Evolutionary conservation across 2,329 filamentous ascomycete species (phyloP), one percentile per base, ranked within the genome.

Genomic region (Fusarium tanahbumbuense): DNA sequence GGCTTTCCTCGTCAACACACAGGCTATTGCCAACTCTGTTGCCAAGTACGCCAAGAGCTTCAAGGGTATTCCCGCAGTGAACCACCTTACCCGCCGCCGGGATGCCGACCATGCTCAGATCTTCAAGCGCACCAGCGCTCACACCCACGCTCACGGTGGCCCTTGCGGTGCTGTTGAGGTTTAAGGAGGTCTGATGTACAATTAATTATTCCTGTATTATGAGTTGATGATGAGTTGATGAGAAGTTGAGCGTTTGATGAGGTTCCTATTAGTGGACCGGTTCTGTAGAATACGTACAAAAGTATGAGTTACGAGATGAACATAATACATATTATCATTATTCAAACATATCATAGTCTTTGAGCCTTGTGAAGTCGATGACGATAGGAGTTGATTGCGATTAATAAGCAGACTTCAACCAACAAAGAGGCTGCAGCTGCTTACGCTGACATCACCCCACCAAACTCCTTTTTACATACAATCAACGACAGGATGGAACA

Each of bases 1-100:
- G 45, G 84, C 84, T 8, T 85, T 79, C 76, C 77, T 83, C 20
- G 68, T 83, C 64, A 84, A 83, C 76, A 81, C 82, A 23, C 78
- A 82, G 78, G 78, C 76, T 34, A 82, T 83, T 37, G 81, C 81
- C 34, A 75, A 83, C 76, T 77, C 78, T 18, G 80, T 83, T 10
- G 80, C 81, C 67, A 79, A 78, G 72, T 83, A 83, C 60, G 80
- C 81, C 41, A 65, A 75, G 56, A 81, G 79, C 73, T 83, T 76
- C 50, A 78, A 80, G 53, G 67, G 73, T 6, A 68, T 83, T n/a
- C 77, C 77, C 13, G 42, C 48, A 64, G 23, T 77, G 69, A 52
- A 72, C 68, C 72, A 64, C 72, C 42, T 61, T 60, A 74, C 76
- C 61, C 71, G 78, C 47, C 60, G 77, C 23, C 78, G 76, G 70